These are phyloP conservation scores for Salvia splendens DNA, from an alignment of 257 asterid genomes.

Conservation along the genomic window DNA sequence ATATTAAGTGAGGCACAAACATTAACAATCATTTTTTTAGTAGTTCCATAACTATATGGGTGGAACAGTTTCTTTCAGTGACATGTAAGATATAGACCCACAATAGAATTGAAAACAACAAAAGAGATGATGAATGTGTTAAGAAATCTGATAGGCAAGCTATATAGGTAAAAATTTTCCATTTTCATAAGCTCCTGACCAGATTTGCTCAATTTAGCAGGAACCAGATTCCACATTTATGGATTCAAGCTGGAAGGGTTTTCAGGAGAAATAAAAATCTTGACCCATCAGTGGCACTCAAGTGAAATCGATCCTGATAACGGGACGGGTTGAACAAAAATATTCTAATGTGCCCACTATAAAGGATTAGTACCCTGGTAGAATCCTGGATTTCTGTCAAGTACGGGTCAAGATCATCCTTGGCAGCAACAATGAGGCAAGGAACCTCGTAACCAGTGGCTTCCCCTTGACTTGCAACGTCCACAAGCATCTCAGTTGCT, in stretches of 20 bases:
- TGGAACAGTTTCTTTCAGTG: not conserved
- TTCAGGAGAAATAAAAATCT: constrained; percentile 12
- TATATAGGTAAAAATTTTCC: not conserved
- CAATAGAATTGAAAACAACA: not conserved
- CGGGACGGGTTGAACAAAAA: not conserved
- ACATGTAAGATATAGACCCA: constrained; percentile 2
- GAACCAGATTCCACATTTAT: not conserved
- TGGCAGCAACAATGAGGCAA: constrained; percentile 93
- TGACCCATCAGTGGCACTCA: constrained; percentile 3
- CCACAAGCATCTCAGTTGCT: constrained; percentile 86
- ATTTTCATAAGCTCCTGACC: constrained; percentile 13
- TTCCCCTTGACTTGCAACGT: constrained; percentile 92
- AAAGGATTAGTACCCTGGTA: constrained; percentile 65
- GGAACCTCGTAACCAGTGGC: constrained; percentile 91
- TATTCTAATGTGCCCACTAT: not conserved
- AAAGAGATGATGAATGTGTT: not conserved
- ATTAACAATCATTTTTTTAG: not conserved
- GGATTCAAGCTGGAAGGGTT: constrained; percentile 22
- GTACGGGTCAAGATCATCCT: constrained; percentile 84
- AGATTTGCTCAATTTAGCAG: not conserved
- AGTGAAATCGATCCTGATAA: not conserved
- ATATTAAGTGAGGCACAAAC: constrained; percentile 6
- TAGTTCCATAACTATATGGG: not conserved
- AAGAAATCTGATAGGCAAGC: constrained; percentile 1
- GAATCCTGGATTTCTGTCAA: constrained; percentile 92